Conservation (phyloP, 108 stramenopile species). For the Nitzschia palea region DNA sequence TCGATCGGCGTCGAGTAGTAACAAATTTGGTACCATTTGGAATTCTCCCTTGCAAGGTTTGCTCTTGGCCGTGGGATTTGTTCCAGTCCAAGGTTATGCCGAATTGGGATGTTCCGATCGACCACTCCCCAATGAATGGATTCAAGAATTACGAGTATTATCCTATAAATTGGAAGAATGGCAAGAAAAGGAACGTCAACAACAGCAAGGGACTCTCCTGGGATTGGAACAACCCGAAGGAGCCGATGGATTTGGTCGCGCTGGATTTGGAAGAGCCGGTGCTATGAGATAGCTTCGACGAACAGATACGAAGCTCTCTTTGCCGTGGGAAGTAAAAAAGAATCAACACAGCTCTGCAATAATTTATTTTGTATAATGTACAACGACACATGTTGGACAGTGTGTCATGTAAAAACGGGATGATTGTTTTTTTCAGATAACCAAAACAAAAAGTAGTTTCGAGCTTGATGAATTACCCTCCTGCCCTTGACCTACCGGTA, state of each 20-base stretch:
- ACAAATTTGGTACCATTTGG: constrained; percentile 52
- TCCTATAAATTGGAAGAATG: constrained; percentile 36
- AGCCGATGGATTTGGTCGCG: constrained; percentile 68
- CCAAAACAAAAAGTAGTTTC: too few species aligned
- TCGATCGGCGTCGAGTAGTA: constrained; percentile 3
- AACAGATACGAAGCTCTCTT: too few species aligned
- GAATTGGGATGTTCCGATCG: constrained; percentile 44
- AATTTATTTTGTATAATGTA: too few species aligned
- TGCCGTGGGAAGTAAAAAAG: too few species aligned
- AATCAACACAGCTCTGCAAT: too few species aligned
- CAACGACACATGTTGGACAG: too few species aligned
- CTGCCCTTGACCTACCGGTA: too few species aligned
- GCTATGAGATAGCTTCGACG: constrained; percentile 16
- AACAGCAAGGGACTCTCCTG: neutral
- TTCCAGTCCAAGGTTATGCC: constrained; percentile 47
- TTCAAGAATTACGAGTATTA: constrained; percentile 54
- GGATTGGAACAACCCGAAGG: constrained; percentile 41
- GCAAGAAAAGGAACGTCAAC: constrained; percentile 11
- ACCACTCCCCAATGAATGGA: constrained; percentile 33
- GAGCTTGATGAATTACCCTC: too few species aligned
- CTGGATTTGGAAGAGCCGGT: constrained; percentile 31
- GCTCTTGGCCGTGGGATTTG: constrained; percentile 66
- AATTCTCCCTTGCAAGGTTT: constrained; percentile 61
- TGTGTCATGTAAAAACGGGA: too few species aligned
- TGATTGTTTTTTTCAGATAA: too few species aligned